Evolutionary conservation across 495 filamentous ascomycete species (phyloP), one percentile per base, ranked within the genome.

Genomic region (Coniosporium apollinis): DNA sequence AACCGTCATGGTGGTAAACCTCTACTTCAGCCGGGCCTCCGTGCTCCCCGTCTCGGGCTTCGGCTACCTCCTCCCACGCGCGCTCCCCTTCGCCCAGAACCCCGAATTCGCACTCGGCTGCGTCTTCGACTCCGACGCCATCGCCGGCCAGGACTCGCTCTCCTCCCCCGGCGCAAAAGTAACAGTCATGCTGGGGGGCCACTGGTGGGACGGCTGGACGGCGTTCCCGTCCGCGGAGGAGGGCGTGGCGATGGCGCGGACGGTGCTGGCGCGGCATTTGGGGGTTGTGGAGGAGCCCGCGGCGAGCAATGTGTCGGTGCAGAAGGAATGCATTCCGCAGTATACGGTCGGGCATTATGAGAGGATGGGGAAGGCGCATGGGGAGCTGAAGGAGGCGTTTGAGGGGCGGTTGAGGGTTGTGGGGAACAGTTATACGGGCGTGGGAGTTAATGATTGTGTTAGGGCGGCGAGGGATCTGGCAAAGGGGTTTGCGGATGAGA

Each of bases 171-270:
- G 82, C 20, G 94, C 83, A 11, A 94, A 92, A 50, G 52, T 99
- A 20, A 94, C 87, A 10, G 79, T 96, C 34, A 92, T 99, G 80
- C 56, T 96, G 16, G 89, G 89, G 33, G 89, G 89, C 4, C 87
- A 94, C 58, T 85, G 77, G 61, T 96, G 86, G 87, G 71, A 82
- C 43, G 64, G 53, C 28, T 71, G 62, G 64, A 54, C 65, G 17
- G 59, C 61, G 25, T 62, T 63, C 28, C 79, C 79, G 0, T 61
- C 69, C 40, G 61, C 72, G 33, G 64, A 74, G 8, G 60, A 76
- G 36, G 82, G 74, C 15, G 57, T 73, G 19, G 44, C 48, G 2
- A 76, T 86, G 67, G 84, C 87, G 13, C 64, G 64, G 18, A 51
- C 58, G 5, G 60, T 86, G 32, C 60, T 96, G 3, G 49, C 61